Percentiles rank a stretch among this genome's conserved stretches.
Conservation (phyloP, 2,329 filamentous ascomycete species). For the Esteya vermicola region DNA sequence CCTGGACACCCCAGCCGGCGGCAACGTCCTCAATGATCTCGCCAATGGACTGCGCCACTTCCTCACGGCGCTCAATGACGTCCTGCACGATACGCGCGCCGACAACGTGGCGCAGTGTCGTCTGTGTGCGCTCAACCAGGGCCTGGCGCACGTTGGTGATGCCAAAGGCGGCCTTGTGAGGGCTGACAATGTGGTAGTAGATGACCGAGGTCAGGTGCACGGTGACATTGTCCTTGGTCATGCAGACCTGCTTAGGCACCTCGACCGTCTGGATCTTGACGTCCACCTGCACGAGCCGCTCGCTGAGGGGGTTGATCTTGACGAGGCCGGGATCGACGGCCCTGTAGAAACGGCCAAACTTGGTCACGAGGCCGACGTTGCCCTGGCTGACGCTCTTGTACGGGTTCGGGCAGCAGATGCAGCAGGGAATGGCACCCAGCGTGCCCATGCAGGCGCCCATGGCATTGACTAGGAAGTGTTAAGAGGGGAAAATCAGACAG, state of each 20-base stretch:
- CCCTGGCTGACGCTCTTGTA: conserved; percentile 88
- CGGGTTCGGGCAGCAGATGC: conserved; percentile 83
- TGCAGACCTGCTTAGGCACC: conserved; percentile 91
- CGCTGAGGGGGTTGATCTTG: conserved; percentile 91
- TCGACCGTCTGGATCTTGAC: conserved; percentile 99
- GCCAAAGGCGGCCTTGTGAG: conserved; percentile 94
- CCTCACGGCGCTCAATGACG: conserved; percentile 94
- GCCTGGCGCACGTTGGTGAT: conserved; percentile 90
- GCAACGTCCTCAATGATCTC: conserved; percentile 98
- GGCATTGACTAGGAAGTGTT: conserved; percentile 18
- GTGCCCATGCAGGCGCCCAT: conserved; percentile 65
- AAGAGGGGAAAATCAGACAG: background rate
- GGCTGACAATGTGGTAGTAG: conserved; percentile 94
- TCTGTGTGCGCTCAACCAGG: conserved; percentile 96
- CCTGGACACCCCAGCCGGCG: conserved; percentile 82
- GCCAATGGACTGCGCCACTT: conserved; percentile 85
- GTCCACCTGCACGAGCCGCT: conserved; percentile 80
- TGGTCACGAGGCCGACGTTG: conserved; percentile 88
- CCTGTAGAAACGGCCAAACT: conserved; percentile 88
- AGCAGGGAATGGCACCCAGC: conserved; percentile 79
- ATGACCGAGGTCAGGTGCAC: conserved; percentile 91
- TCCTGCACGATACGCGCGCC: conserved; percentile 92
- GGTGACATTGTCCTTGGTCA: conserved; percentile 99
- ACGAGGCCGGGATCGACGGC: conserved; percentile 94
- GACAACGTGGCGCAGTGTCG: conserved; percentile 83